Conservation (phyloP, 371 early-diverging fungal genomes). For the Apophysomyces trapeziformis region DNA sequence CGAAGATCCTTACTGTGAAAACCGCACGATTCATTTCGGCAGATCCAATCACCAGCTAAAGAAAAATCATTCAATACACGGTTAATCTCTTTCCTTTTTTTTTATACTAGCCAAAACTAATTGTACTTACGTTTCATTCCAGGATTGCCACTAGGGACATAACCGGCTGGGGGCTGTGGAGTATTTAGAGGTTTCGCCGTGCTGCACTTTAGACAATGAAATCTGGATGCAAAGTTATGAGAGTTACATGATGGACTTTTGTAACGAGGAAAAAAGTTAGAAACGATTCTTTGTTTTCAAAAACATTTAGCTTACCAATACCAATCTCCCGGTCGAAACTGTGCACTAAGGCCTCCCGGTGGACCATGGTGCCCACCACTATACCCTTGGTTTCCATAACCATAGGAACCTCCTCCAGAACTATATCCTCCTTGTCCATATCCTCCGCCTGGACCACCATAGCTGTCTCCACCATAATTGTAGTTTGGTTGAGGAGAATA, state of each 20-base stretch:
- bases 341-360: slow-evolving; percentile 29
- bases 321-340: slow-evolving; percentile 71
- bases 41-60: slow-evolving; percentile 24
- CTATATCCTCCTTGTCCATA: slow-evolving; percentile 36
- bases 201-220: slow-evolving; percentile 66
- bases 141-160: slow-evolving; percentile 7
- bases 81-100: background rate
- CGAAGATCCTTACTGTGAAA: slow-evolving; percentile 22
- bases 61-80: background rate
- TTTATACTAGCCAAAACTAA: background rate
- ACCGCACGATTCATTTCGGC: slow-evolving; percentile 18
- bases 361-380: slow-evolving; percentile 34
- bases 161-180: slow-evolving; percentile 22
- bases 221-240: slow-evolving; percentile 72
- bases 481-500: slow-evolving; percentile 13
- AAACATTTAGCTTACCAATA: slow-evolving; percentile 41
- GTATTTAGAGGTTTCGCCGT: slow-evolving; percentile 37
- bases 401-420: slow-evolving; percentile 21
- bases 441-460: slow-evolving; percentile 21
- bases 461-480: slow-evolving; percentile 13
- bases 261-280: no score
- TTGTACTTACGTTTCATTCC: slow-evolving; percentile 24
- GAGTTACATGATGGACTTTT: slow-evolving; percentile 59
- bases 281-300: background rate
- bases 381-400: slow-evolving; percentile 26